Conservation (phyloP, 106 monocot genomes). For the Narthecium ossifragum region DNA sequence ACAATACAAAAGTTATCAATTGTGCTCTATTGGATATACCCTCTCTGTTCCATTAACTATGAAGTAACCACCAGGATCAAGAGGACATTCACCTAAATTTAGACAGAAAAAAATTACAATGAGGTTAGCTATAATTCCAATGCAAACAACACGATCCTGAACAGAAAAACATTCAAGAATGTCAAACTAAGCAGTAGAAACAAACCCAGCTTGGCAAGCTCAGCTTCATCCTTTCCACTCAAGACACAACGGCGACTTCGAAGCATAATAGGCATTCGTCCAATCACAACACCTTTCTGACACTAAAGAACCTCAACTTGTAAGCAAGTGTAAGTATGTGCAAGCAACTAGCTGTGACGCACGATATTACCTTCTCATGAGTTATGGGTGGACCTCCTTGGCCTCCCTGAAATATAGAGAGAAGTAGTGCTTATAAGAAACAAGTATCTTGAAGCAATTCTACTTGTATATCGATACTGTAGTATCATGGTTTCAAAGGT, state of each 20-base stretch:
- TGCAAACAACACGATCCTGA: neutral
- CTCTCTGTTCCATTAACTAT: conserved; percentile 91
- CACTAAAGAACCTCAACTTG: neutral
- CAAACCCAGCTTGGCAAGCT: conserved; percentile 82
- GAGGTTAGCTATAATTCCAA: no score
- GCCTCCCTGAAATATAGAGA: no score
- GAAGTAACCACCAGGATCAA: conserved; percentile 98
- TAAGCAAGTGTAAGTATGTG: neutral
- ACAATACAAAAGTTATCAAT: no score
- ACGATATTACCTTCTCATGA: no score
- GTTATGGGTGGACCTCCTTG: no score
- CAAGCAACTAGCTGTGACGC: neutral
- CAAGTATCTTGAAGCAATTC: no score
- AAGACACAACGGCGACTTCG: conserved; percentile 69
- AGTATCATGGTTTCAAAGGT: no score
- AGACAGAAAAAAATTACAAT: no score
- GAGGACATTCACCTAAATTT: conserved; percentile 87
- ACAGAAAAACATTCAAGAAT: conserved; percentile 1
- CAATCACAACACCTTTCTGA: conserved; percentile 52
- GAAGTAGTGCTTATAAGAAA: no score
- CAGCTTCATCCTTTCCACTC: conserved; percentile 81
- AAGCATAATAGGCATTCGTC: conserved; percentile 89
- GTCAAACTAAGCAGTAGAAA: neutral
- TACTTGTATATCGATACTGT: no score
- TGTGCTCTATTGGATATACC: no score